These are phyloP conservation scores for Penicillium lividum DNA, from an alignment of 495 filamentous ascomycete species.

Conservation along the genomic window DNA sequence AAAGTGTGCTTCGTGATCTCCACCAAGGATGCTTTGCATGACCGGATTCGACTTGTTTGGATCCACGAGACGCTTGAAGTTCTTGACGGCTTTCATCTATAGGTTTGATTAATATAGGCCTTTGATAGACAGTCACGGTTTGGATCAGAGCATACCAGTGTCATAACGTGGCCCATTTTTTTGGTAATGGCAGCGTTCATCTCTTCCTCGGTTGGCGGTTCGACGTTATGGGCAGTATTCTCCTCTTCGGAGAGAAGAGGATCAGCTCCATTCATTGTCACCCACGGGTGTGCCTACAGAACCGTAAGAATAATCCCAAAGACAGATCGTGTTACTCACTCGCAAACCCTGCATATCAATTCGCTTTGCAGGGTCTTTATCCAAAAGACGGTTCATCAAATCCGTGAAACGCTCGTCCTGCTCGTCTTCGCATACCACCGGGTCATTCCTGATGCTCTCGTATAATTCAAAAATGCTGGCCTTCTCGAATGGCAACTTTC, in stretches of 20 bases:
- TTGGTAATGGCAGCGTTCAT: slow-evolving; percentile 86
- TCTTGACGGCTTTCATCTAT: slow-evolving; percentile 88
- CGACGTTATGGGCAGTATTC: slow-evolving; percentile 79
- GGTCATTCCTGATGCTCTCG: slow-evolving; percentile 76
- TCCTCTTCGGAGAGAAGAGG: slow-evolving; percentile 78
- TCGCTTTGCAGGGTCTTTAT: slow-evolving; percentile 75
- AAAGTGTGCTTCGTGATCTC: slow-evolving; percentile 51
- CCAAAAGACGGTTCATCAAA: slow-evolving; percentile 65
- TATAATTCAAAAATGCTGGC: slow-evolving; percentile 81
- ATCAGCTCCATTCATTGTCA: slow-evolving; percentile 80
- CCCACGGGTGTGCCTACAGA: slow-evolving; percentile 85
- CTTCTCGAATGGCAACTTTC: slow-evolving; percentile 80
- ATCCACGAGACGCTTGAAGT: slow-evolving; percentile 69
- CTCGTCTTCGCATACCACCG: slow-evolving; percentile 46
- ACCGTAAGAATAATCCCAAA: slow-evolving; percentile 8
- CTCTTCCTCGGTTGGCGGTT: slow-evolving; percentile 82
- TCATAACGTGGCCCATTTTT: slow-evolving; percentile 79
- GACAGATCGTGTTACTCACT: slow-evolving; percentile 50
- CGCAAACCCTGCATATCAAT: slow-evolving; percentile 80
- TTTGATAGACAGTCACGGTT: no score
- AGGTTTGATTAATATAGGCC: background rate
- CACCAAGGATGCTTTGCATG: slow-evolving; percentile 59
- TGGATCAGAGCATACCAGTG: slow-evolving; percentile 64
- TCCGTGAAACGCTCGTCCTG: slow-evolving; percentile 62
- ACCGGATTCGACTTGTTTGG: slow-evolving; percentile 45